phyloP scores from a whole-genome alignment of 768 basidiomycete genomes.

The Hypsizygus marmoreus region DNA sequence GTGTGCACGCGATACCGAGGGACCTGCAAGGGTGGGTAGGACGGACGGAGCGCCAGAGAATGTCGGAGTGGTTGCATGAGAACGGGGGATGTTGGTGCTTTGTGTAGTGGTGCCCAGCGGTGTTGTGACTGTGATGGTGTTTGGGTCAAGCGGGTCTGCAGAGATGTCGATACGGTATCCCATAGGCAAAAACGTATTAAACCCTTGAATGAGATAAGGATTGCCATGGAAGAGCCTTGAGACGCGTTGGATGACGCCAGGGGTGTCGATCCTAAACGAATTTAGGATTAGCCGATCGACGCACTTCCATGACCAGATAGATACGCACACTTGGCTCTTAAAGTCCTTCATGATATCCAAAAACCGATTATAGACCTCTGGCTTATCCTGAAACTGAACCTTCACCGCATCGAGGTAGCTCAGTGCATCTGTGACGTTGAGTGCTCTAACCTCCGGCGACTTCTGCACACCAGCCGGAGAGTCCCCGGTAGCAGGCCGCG shows the following conservation, averaged over 20 bases:
- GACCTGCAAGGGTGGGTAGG: conserved; percentile 33
- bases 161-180: conserved; percentile 93
- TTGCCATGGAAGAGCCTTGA: conserved; percentile 92
- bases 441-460: conserved; percentile 52
- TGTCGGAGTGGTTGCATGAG: conserved; percentile 30
- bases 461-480: conserved; percentile 29
- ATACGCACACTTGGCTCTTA: conserved; percentile 86
- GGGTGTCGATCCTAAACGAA: conserved; percentile 84
- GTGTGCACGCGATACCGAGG: conserved; percentile 52
- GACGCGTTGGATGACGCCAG: conserved; percentile 94
- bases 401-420: conserved; percentile 95
- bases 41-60: conserved; percentile 32
- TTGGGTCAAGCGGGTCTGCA: conserved; percentile 66
- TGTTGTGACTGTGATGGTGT: conserved; percentile 81
- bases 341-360: conserved; percentile 99
- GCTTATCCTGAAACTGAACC: conserved; percentile 84
- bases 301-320: conserved; percentile 13
- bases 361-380: conserved; percentile 93
- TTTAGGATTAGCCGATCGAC: conserved; percentile 18
- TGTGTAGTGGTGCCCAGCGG: conserved; percentile 74
- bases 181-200: conserved; percentile 95
- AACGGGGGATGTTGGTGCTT: conserved; percentile 41
- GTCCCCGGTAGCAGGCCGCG: conserved; percentile 38
- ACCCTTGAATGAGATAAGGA: conserved; percentile 89
- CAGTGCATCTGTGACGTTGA: conserved; percentile 93